Conservation (phyloP, 352 stramenopile species). For the Phytophthora palmivora region DNA sequence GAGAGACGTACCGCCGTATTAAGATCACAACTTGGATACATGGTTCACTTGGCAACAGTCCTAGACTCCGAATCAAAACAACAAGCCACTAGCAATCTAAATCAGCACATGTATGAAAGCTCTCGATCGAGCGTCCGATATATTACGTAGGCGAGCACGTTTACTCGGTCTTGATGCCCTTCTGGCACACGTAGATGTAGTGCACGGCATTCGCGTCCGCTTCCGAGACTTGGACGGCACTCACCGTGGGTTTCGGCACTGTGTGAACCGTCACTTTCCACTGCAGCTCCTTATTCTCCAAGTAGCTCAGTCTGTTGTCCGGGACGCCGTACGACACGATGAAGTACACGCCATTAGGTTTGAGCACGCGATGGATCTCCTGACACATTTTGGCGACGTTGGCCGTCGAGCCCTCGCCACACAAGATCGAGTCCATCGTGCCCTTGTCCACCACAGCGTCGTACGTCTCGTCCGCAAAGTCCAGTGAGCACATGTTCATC, state of each 20-base stretch:
- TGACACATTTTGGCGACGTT: slow-evolving; percentile 97
- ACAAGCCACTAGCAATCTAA: too few species aligned
- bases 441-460: slow-evolving; percentile 96
- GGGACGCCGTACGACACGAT: slow-evolving; percentile 96
- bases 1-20: too few species aligned
- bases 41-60: too few species aligned
- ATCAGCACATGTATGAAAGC: background rate
- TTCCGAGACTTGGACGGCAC: slow-evolving; percentile 91
- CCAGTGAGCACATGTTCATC: slow-evolving; percentile 95
- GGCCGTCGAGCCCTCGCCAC: slow-evolving; percentile 94
- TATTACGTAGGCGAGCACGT: slow-evolving; percentile 12
- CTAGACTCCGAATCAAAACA: too few species aligned
- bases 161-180: slow-evolving; percentile 70
- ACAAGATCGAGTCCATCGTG: slow-evolving; percentile 96
- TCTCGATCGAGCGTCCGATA: slow-evolving; percentile 9
- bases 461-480: slow-evolving; percentile 96
- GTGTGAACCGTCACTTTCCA: slow-evolving; percentile 96
- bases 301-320: slow-evolving; percentile 95
- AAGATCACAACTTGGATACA: too few species aligned
- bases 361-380: slow-evolving; percentile 94
- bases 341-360: slow-evolving; percentile 96
- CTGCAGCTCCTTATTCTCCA: slow-evolving; percentile 96
- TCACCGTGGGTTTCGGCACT: slow-evolving; percentile 97
- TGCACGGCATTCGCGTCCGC: slow-evolving; percentile 94
- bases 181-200: slow-evolving; percentile 97